phyloP scores from a whole-genome alignment of 208 protist genomes.

The Trypanosoma congolense region DNA sequence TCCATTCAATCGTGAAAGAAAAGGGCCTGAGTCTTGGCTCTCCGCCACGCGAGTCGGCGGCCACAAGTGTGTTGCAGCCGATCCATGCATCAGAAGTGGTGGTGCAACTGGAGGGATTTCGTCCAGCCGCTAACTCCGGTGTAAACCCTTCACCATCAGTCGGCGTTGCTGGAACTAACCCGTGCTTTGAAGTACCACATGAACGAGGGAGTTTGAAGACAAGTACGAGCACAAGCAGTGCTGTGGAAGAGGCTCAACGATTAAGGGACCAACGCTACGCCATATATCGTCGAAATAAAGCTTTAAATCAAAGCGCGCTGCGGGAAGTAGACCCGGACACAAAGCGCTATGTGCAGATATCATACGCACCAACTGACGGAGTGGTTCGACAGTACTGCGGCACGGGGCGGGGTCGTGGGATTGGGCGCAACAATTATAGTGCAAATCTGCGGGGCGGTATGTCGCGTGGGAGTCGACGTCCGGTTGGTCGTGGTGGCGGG shows the following conservation, averaged over 20 bases:
- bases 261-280: constrained; percentile 17
- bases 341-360: constrained; percentile 46
- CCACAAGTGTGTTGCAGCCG: background rate
- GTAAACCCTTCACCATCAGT: too few relatives aligned
- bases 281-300: constrained; percentile 39
- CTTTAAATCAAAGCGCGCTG: constrained; percentile 62
- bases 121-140: too few relatives aligned
- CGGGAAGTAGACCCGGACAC: constrained; percentile 68
- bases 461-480: constrained; percentile 7
- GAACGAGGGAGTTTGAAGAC: background rate
- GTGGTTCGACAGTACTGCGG: constrained; percentile 11
- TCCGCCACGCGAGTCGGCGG: background rate
- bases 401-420: background rate
- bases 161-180: background rate
- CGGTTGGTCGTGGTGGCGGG: constrained; percentile 3
- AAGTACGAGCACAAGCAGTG: constrained; percentile 21
- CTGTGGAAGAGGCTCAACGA: constrained; percentile 19
- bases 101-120: too few relatives aligned
- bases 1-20: constrained; percentile 24
- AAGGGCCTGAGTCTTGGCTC: background rate
- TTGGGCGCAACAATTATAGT: constrained; percentile 2
- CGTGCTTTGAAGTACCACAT: constrained; percentile 9
- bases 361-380: constrained; percentile 24
- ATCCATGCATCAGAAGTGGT: too few relatives aligned
- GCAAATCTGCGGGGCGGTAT: background rate